Conservation (phyloP, 352 stramenopile species). For the Globisporangium paddicum region DNA sequence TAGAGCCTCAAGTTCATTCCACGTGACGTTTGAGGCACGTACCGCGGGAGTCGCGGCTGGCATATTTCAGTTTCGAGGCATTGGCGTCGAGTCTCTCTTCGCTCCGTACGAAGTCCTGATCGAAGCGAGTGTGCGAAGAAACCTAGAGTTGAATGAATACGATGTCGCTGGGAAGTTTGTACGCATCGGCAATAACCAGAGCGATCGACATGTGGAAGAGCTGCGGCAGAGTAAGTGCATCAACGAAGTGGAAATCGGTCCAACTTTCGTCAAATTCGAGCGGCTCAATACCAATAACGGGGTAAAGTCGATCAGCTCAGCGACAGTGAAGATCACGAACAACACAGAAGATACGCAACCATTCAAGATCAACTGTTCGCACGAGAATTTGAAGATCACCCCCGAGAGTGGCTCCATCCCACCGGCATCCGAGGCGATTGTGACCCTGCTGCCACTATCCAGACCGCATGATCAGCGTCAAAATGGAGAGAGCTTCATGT, state of each 20-base stretch:
- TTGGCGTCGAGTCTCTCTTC: conserved; percentile 58
- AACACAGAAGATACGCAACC: conserved; percentile 38
- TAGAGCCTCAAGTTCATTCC: conserved; percentile 54
- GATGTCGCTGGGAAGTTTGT: background rate
- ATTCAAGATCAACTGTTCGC: conserved; percentile 46
- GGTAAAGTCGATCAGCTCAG: conserved; percentile 16
- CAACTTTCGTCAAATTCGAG: conserved; percentile 60
- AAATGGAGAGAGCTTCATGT: conserved; percentile 7
- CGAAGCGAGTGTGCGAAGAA: conserved; percentile 64
- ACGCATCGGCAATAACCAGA: background rate
- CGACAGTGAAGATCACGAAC: conserved; percentile 52
- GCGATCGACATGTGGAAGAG: conserved; percentile 31
- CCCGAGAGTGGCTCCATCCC: conserved; percentile 37
- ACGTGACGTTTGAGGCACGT: conserved; percentile 59
- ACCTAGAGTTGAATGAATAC: conserved; percentile 23
- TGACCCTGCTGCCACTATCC: conserved; percentile 54
- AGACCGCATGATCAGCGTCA: conserved; percentile 31
- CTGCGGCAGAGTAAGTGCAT: conserved; percentile 36
- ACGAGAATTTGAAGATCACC: conserved; percentile 54
- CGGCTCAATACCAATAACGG: conserved; percentile 21
- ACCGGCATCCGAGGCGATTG: conserved; percentile 31
- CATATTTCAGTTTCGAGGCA: conserved; percentile 84
- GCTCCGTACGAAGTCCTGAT: conserved; percentile 80
- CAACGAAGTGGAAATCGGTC: conserved; percentile 46
- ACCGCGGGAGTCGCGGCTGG: conserved; percentile 59